Conservation (phyloP, 2,329 filamentous ascomycete species). For the Magnaporthiopsis rhizophila region DNA sequence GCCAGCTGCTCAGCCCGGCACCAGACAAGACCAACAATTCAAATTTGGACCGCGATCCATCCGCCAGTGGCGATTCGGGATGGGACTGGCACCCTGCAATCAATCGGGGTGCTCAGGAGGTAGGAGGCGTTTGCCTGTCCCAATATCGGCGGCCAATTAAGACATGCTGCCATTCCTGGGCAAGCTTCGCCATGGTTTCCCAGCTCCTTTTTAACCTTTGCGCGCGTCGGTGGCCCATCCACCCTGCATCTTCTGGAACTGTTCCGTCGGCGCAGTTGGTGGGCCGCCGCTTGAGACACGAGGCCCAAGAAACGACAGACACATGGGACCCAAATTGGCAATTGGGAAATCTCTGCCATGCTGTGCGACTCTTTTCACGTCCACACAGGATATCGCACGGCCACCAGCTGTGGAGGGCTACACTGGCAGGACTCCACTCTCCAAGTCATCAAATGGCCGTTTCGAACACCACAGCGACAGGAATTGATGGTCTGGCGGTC, state of each 20-base stretch:
- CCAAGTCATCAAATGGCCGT: not conserved
- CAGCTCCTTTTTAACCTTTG: not conserved
- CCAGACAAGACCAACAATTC: too few relatives aligned
- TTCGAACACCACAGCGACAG: not conserved
- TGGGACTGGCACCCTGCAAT: not conserved
- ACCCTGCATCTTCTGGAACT: constrained; percentile 3
- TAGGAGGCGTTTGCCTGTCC: not conserved
- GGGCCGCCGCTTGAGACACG: not conserved
- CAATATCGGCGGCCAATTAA: not conserved
- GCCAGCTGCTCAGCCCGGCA: not conserved
- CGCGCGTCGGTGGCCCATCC: not conserved
- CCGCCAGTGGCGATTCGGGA: not conserved
- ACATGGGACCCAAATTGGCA: not conserved
- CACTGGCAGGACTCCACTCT: not conserved
- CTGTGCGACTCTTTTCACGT: not conserved
- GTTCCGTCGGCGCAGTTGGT: not conserved
- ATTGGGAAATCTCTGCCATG: not conserved
- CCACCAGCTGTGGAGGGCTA: not conserved
- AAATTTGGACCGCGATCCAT: too few relatives aligned
- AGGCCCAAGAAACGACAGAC: not conserved
- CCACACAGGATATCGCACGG: not conserved
- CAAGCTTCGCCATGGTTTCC: not conserved
- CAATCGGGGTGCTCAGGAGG: not conserved
- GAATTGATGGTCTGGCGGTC: not conserved
- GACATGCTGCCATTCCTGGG: too few relatives aligned